Evolutionary conservation across 495 filamentous ascomycete species (phyloP).

Genomic region (Penicillium egyptiacum): DNA sequence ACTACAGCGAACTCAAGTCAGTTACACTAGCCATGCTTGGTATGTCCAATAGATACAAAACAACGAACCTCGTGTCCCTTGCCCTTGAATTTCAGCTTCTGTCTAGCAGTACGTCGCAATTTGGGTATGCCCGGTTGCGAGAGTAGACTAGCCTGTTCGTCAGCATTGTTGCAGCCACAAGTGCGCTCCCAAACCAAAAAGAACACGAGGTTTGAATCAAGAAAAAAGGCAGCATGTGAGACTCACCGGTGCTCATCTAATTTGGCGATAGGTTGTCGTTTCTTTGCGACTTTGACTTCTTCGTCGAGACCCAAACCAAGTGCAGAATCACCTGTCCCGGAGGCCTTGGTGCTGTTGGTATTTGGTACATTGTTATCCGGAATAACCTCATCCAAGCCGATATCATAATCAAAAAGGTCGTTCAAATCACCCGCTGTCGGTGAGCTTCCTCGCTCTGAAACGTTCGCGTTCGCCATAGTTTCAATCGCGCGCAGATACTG

Average conservation of each 20-base stretch:
- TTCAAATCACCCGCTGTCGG: conserved; percentile 42
- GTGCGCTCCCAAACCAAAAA: neutral
- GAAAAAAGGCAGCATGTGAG: neutral
- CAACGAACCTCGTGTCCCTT: conserved; percentile 83
- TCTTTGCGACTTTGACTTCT: conserved; percentile 77
- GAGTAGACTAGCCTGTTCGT: conserved; percentile 57
- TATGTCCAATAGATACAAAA: neutral
- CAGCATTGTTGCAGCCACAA: neutral
- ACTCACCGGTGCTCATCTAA: conserved; percentile 75
- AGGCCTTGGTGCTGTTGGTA: conserved; percentile 29
- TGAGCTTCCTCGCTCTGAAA: conserved; percentile 17
- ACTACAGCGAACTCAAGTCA: conserved; percentile 50
- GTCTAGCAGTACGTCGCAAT: conserved; percentile 67
- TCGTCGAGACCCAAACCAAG: conserved; percentile 73
- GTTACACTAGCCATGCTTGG: conserved; percentile 1
- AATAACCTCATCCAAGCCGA: conserved; percentile 54
- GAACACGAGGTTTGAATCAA: neutral
- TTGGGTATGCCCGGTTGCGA: conserved; percentile 81
- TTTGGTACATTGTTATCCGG: conserved; percentile 36
- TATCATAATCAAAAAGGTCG: conserved; percentile 72
- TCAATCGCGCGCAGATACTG: neutral
- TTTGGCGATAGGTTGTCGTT: conserved; percentile 73
- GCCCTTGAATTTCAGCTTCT: conserved; percentile 77
- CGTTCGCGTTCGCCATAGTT: conserved; percentile 8
- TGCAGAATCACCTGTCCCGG: conserved; percentile 32